A percentile compares a stretch with the other conserved stretches of the same genome.
These are phyloP conservation scores for Coemansia sp. DNA, from an alignment of 192 early-diverging fungal genomes.

Conservation along the genomic window DNA sequence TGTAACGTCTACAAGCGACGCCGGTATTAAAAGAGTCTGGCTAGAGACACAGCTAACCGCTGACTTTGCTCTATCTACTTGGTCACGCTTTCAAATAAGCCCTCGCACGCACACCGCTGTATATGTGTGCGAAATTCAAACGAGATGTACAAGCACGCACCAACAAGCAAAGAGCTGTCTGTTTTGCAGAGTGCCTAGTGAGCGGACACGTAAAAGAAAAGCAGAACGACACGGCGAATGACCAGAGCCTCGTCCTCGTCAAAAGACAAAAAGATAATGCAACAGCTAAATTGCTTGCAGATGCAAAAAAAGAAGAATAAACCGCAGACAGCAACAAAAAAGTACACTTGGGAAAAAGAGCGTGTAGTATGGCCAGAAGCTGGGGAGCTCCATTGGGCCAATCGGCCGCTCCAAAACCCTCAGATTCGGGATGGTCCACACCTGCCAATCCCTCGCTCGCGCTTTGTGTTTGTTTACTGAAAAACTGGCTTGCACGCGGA, in stretches of 20 bases:
- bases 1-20: too few relatives aligned
- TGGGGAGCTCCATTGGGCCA: background rate
- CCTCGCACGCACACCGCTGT: background rate
- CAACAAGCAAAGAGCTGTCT: background rate
- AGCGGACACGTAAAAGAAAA: background rate
- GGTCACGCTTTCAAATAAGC: background rate
- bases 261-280: slow-evolving; percentile 1
- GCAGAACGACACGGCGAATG: background rate
- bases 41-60: background rate
- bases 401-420: slow-evolving; percentile 3
- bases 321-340: slow-evolving; percentile 8
- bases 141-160: slow-evolving; percentile 1
- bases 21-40: background rate
- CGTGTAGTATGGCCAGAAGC: background rate
- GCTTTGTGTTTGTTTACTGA: slow-evolving; percentile 6
- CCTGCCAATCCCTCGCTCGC: background rate
- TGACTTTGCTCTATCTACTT: background rate
- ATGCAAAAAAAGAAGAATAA: slow-evolving; percentile 9
- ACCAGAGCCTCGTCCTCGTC: background rate
- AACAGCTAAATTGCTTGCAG: slow-evolving; percentile 11
- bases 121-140: background rate
- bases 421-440: background rate
- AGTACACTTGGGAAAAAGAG: background rate
- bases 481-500: background rate
- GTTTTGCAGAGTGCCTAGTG: background rate